Base-by-base conservation (phyloP, 2,329 filamentous ascomycete species). In the Gnomoniopsis sp. region DNA sequence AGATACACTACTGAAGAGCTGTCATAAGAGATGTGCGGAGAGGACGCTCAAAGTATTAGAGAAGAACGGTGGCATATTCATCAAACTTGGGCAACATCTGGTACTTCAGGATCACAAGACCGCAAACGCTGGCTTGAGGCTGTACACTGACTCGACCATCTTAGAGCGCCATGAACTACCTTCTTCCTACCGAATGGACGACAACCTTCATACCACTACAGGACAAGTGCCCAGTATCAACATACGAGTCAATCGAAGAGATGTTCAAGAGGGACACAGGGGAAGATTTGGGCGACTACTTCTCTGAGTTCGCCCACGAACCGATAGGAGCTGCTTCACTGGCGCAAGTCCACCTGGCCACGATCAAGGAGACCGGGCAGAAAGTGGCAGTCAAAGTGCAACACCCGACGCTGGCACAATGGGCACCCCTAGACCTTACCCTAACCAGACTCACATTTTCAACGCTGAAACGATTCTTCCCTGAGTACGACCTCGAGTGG, bases 401-500 rank as follows among this genome's bases (percentile, higher is more conserved):
- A 71, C 95, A 99, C 74, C 95, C 95, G 1, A 83, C 85, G 3
- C 77, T 99, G 57, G 90, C 92, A 62, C 89, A 96, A 73, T 99
- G 92, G 91, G 89, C 91, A 17, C 89, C 87, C 26, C 79, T 99
- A 12, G 95, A 99, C 72, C 81, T 98, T 64, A 86, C 88, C 2
- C 79, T 99, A 62, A 99, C 95, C 6, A 79, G 84, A 41, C 96
- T 95, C 68, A 96, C 93, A 0, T 99, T 99, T 73, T 86, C 88
- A 12, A 95, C 88, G 0, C 77, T 99, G 61, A 96, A 96, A 74
- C 84, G 85, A 59, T 97, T 93, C 79, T 99, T 99, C 70, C 96
- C 96, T 2, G 93, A 98, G 67, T 99, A 99, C 72, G 95, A 99
- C 72, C 81, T 99, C 30, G 93, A 96, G 69, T 99, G 95, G 95